Conservation (phyloP, 176 grass and related monocot genomes). For the Oryza punctata region DNA sequence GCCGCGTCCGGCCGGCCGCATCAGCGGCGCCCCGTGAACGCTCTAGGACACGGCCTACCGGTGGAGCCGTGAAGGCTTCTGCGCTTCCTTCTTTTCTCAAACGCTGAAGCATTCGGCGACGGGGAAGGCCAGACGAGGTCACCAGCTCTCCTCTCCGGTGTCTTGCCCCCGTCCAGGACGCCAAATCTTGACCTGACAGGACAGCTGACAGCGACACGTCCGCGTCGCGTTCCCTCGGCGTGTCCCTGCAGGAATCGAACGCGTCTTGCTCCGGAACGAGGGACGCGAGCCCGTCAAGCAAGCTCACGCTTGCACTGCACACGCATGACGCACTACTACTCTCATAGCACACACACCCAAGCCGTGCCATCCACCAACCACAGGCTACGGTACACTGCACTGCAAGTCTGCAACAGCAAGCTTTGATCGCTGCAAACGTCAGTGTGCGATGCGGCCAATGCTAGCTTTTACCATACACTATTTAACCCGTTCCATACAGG, state of each 20-base stretch:
- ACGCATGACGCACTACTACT: too few relatives aligned
- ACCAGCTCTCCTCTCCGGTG: not conserved
- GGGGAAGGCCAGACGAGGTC: not conserved
- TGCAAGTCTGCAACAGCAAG: not conserved
- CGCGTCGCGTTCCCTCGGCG: not conserved
- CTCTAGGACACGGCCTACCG: too few relatives aligned
- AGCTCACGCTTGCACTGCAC: not conserved
- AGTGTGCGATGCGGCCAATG: not conserved
- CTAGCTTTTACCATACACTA: constrained; percentile 11
- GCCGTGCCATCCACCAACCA: not conserved
- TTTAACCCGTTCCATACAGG: constrained; percentile 5
- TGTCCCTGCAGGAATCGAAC: not conserved
- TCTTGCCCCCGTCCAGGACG: not conserved
- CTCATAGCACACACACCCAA: not conserved
- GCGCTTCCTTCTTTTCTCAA: not conserved
- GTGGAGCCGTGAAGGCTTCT: not conserved
- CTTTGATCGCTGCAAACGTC: not conserved
- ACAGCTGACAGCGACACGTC: not conserved
- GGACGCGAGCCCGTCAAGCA: constrained; percentile 45
- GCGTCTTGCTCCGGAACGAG: not conserved
- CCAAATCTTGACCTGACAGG: not conserved
- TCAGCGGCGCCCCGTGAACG: not conserved
- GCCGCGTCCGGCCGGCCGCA: not conserved
- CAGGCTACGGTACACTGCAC: not conserved
- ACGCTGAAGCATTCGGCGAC: not conserved